Evolutionary conservation across 2,329 filamentous ascomycete species (phyloP), one percentile per base, ranked within the genome.

Genomic region (Lecanicillium sp.): DNA sequence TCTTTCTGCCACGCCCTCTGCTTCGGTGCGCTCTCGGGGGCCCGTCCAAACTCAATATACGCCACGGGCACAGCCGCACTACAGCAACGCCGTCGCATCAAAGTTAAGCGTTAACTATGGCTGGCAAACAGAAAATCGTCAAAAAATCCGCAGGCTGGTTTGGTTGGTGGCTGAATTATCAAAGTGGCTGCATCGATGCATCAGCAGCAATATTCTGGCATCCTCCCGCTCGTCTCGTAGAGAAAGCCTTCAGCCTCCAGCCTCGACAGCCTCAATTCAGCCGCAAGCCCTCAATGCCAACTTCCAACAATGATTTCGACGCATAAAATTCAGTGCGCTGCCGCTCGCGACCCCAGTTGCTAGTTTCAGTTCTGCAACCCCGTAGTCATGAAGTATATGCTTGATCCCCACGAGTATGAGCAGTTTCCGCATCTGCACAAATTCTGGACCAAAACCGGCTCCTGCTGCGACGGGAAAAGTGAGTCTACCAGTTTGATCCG

Each of bases 231-330:
- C n/a, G n/a, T n/a, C n/a, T n/a, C n/a, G n/a, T n/a, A n/a, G n/a
- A n/a, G n/a, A n/a, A n/a, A n/a, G n/a, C n/a, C 20, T 24, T 26
- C 37, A 48, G 29, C 45, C 39, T 17, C 38, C 38, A 48, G 37
- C 44, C 36, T 38, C 44, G 21, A 11, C 37, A 46, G 44, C 35
- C 44, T 21, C 37, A 41, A 12, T 30, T 48, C 46, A 48, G 46
- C 46, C 46, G 38, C 30, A 17, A 14, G 4, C 10, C 19, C 5
- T 30, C 19, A 5, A 14, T 5, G 17, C 8, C 24, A 27, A 33
- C 33, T 32, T 27, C 15, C 11, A 14, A 8, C 27, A 15, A 43
- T 43, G 26, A 14, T 15, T 23, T n/a, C 6, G 6, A 12, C 20
- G 11, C 15, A 48, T 37, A 40, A 35, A 35, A 30, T 5, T 24